phyloP scores from a whole-genome alignment of 352 stramenopile species.

The Phytophthora fragariae region DNA sequence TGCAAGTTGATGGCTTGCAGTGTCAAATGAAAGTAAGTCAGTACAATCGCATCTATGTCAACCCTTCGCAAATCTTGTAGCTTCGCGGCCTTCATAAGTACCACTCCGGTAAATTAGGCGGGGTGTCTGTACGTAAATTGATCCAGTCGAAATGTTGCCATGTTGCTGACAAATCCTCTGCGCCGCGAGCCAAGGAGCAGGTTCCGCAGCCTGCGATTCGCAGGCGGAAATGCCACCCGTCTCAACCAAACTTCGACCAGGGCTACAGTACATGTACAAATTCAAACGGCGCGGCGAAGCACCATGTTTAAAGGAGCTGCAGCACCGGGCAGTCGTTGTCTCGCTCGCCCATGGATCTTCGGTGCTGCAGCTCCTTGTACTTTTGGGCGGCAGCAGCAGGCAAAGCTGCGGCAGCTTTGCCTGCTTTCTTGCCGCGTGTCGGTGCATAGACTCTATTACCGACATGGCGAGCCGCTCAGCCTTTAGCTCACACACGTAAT shows the following conservation, averaged over 20 bases:
- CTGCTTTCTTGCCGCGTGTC: conserved; percentile 1
- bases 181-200: not conserved
- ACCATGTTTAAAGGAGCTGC: not conserved
- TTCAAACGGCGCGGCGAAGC: not conserved
- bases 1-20: too few species aligned
- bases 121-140: conserved; percentile 1
- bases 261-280: not conserved
- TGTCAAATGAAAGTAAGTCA: too few species aligned
- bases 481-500: not conserved
- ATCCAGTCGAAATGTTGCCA: conserved; percentile 10
- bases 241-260: conserved; percentile 2
- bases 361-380: conserved; percentile 26
- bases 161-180: not conserved
- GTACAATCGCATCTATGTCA: too few species aligned
- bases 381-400: not conserved
- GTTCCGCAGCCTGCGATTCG: too few species aligned
- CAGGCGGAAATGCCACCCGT: not conserved
- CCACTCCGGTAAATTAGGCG: too few species aligned
- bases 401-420: not conserved
- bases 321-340: conserved; percentile 11
- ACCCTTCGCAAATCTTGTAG: too few species aligned
- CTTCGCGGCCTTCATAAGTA: too few species aligned
- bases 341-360: conserved; percentile 6
- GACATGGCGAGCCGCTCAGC: not conserved
- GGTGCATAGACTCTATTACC: conserved; percentile 1